Percentiles rank a stretch among this genome's conserved stretches.
Conservation (phyloP, 78 protist species). For the slime mould (Dictyostelium discoideum) region DNA sequence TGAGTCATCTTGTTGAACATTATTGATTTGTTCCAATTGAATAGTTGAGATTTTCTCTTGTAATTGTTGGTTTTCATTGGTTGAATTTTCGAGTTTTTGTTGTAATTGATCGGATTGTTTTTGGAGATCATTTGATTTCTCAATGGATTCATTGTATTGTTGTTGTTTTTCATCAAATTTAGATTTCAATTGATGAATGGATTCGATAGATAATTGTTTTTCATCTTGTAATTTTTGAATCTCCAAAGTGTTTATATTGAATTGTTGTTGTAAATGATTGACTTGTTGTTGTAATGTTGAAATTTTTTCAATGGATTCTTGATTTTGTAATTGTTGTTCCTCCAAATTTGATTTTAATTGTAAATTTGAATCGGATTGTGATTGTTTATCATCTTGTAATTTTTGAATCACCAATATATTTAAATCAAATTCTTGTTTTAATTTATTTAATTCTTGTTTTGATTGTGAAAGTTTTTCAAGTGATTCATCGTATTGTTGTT, state of each 20-base stretch:
- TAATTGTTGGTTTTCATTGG: background rate
- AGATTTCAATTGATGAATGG: background rate
- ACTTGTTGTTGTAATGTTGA: background rate
- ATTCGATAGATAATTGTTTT: background rate
- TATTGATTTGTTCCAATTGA: background rate
- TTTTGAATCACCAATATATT: background rate
- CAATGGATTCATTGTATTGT: background rate
- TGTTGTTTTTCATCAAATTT: background rate
- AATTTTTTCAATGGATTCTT: background rate
- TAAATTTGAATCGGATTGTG: background rate
- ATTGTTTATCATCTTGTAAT: background rate
- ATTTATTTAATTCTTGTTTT: background rate
- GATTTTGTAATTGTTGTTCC: background rate
- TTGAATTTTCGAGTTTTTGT: background rate
- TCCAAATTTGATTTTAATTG: background rate
- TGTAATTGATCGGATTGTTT: background rate
- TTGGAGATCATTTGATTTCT: background rate
- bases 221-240: background rate
- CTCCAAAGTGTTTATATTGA: background rate
- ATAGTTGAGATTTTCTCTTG: background rate
- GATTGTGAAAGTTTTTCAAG: background rate
- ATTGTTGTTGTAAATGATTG: background rate
- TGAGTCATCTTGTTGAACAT: background rate
- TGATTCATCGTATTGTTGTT: background rate
- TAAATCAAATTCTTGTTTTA: background rate